Evolutionary conservation across 2,329 filamentous ascomycete species (phyloP).

Genomic region (Phialocephala sp.): DNA sequence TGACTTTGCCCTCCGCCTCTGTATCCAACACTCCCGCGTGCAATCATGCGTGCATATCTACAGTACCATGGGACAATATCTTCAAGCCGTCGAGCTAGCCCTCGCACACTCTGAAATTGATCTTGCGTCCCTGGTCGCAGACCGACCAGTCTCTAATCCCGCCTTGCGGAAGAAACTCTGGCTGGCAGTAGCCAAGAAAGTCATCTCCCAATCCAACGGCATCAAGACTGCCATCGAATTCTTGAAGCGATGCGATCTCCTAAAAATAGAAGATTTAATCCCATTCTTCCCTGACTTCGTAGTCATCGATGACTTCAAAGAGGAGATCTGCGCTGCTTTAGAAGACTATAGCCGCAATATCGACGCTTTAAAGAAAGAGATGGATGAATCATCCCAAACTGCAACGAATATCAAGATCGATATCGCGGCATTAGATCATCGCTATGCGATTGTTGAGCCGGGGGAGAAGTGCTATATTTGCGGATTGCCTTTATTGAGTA

Average conservation of each 20-base stretch:
- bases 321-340: conserved; percentile 92
- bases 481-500: conserved; percentile 79
- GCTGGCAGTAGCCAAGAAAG: conserved; percentile 93
- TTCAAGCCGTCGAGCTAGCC: conserved; percentile 90
- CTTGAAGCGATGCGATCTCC: conserved; percentile 85
- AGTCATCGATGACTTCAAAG: conserved; percentile 98
- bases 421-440: conserved; percentile 81
- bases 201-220: conserved; percentile 83
- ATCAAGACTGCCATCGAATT: conserved; percentile 96
- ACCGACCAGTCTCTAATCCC: conserved; percentile 79
- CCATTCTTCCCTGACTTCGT: conserved; percentile 99
- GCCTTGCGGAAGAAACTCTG: conserved; percentile 90
- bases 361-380: conserved; percentile 85
- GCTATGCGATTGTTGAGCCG: conserved; percentile 95
- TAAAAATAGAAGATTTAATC: conserved; percentile 95
- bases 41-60: conserved; percentile 97
- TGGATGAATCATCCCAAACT: conserved; percentile 92
- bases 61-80: conserved; percentile 92
- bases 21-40: conserved; percentile 92
- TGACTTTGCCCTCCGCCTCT: conserved; percentile 93
- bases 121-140: conserved; percentile 86
- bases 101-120: conserved; percentile 89
- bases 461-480: conserved; percentile 95
- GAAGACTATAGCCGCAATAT: conserved; percentile 95
- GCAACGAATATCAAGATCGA: conserved; percentile 90